phyloP scores from a whole-genome alignment of 2,329 filamentous ascomycete genomes.

The Rosellinia necatrix region DNA sequence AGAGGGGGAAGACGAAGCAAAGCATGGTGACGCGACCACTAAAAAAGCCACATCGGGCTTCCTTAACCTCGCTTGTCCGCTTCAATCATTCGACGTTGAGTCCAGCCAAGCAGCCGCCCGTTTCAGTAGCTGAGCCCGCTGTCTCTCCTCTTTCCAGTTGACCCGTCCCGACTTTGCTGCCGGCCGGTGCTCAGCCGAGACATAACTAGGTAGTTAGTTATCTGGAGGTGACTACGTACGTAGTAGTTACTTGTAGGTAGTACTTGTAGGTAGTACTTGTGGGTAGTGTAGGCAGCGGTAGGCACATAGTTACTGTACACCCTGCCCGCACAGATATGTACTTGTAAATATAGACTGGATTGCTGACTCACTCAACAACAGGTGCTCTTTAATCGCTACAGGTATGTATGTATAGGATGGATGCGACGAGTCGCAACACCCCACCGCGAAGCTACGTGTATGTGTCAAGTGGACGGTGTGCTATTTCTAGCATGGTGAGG shows the following conservation, averaged over 20 bases:
- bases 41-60: constrained; percentile 3
- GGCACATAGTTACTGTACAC: too few species aligned
- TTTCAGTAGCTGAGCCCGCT: constrained; percentile 16
- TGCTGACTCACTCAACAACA: not conserved
- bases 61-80: constrained; percentile 10
- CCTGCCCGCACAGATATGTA: too few species aligned
- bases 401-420: not conserved
- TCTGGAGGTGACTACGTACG: not conserved
- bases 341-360: too few species aligned
- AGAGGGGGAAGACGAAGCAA: not conserved
- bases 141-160: not conserved
- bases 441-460: not conserved
- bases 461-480: not conserved
- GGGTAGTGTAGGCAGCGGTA: too few species aligned
- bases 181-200: constrained; percentile 12
- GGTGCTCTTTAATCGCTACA: not conserved
- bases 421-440: not conserved
- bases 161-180: constrained; percentile 1
- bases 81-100: constrained; percentile 10
- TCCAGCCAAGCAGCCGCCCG: constrained; percentile 6
- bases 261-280: too few species aligned
- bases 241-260: too few species aligned
- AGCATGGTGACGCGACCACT: not conserved
- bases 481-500: not conserved
- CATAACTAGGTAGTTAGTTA: too few species aligned